Evolutionary conservation across 2,329 filamentous ascomycete species (phyloP).

Genomic region (Fusarium vanettenii): DNA sequence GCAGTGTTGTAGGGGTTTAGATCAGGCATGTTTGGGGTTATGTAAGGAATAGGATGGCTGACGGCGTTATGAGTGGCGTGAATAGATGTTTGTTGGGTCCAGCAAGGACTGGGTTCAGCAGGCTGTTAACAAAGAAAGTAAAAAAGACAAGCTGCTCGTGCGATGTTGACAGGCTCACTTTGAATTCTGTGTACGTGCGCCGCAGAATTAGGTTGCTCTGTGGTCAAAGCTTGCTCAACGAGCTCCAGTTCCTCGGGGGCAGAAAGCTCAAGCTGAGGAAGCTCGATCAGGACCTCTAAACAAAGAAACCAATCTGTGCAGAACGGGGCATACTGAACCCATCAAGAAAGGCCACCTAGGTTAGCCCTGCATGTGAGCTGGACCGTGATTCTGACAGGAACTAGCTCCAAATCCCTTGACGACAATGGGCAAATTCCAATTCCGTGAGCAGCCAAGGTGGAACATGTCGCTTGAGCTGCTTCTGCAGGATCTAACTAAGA

Average conservation of each 20-base stretch:
- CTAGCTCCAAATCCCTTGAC: conserved; percentile 1
- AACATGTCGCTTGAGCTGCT: conserved; percentile 12
- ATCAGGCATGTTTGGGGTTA: too few species aligned
- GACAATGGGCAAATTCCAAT: neutral
- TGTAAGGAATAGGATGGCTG: neutral
- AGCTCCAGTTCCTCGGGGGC: neutral
- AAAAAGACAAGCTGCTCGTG: neutral
- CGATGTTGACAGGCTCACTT: neutral
- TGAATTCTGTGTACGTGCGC: neutral
- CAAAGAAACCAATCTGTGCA: neutral
- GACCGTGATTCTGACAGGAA: conserved; percentile 13
- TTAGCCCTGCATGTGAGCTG: neutral
- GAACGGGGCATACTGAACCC: neutral
- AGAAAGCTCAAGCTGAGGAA: neutral
- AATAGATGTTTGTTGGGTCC: neutral
- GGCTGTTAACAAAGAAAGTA: neutral
- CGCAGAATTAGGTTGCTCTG: neutral
- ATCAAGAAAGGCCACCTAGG: neutral
- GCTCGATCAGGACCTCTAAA: neutral
- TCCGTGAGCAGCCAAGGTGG: conserved; percentile 9
- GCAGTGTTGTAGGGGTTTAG: neutral
- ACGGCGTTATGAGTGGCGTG: neutral
- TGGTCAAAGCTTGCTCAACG: neutral
- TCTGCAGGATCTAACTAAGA: conserved; percentile 25
- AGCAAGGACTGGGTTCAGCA: neutral